A percentile compares a stretch with the other conserved stretches of the same genome.
Evolutionary conservation across 78 protist genomes (phyloP).

Genomic region (Dictyostelium purpureum): DNA sequence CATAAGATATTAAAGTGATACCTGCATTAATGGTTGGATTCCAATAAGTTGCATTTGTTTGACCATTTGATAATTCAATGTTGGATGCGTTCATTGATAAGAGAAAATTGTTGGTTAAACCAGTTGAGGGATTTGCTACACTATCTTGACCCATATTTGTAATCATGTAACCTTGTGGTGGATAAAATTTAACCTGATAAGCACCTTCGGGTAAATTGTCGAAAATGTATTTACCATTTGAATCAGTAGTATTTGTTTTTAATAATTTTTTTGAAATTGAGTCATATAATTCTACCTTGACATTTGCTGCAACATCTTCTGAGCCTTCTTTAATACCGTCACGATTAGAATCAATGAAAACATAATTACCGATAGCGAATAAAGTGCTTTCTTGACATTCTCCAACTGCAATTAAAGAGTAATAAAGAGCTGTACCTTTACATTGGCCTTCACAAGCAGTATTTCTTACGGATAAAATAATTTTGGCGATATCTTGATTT

Average conservation of each 20-base stretch:
- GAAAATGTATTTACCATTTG: conserved; percentile 21
- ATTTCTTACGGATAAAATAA: background rate
- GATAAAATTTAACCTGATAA: background rate
- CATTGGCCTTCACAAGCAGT: conserved; percentile 8
- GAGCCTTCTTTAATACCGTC: background rate
- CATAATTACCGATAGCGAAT: conserved; percentile 16
- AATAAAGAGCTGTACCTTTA: conserved; percentile 21
- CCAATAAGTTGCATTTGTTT: conserved; percentile 29
- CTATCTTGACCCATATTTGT: conserved; percentile 8
- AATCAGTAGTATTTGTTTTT: background rate
- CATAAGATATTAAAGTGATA: background rate
- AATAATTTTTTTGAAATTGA: background rate
- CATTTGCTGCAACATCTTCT: background rate
- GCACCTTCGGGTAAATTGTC: conserved; percentile 21
- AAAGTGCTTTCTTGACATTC: background rate
- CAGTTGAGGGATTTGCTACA: background rate
- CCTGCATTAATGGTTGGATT: conserved; percentile 17
- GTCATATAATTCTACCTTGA: background rate
- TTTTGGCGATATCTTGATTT: background rate
- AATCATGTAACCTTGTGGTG: background rate
- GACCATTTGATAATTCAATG: background rate
- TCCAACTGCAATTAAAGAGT: conserved; percentile 17
- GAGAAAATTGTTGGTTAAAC: background rate
- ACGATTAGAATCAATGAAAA: conserved; percentile 2
- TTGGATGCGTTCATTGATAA: background rate